A percentile compares a stretch with the other conserved stretches of the same genome.
Evolutionary conservation across 2,329 filamentous ascomycete species (phyloP).

Genomic region (Sarocladiaceae sp.): DNA sequence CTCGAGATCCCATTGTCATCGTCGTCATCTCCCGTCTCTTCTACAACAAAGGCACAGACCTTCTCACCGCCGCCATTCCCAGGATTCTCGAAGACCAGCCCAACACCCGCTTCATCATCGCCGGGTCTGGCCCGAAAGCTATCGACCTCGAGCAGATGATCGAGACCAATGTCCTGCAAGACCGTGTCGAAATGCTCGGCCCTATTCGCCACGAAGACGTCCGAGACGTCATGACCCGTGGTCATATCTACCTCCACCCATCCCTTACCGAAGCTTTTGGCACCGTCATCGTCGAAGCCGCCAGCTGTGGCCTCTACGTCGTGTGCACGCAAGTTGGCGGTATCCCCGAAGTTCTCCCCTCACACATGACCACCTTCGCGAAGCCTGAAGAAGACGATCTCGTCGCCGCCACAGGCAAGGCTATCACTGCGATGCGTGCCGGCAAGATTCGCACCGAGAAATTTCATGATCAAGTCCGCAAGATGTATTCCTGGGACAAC

Average conservation of each 20-base stretch:
- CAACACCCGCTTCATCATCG: slow-evolving; percentile 95
- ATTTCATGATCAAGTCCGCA: slow-evolving; percentile 94
- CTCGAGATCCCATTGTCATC: slow-evolving; percentile 85
- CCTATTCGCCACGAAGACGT: slow-evolving; percentile 94
- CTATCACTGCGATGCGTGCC: slow-evolving; percentile 78
- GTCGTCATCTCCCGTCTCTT: slow-evolving; percentile 96
- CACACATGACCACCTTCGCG: slow-evolving; percentile 96
- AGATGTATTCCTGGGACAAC: slow-evolving; percentile 98
- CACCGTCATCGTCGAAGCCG: slow-evolving; percentile 95
- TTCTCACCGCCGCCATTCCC: slow-evolving; percentile 93
- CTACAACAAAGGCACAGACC: slow-evolving; percentile 97
- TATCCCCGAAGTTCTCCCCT: slow-evolving; percentile 91
- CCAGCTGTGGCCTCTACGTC: slow-evolving; percentile 90
- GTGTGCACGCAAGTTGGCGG: slow-evolving; percentile 95
- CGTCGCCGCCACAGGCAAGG: slow-evolving; percentile 79
- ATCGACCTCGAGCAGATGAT: slow-evolving; percentile 99
- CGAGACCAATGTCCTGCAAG: slow-evolving; percentile 87
- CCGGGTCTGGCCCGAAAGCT: slow-evolving; percentile 89
- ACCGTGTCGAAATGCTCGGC: slow-evolving; percentile 87
- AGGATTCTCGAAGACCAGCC: slow-evolving; percentile 83
- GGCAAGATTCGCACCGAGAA: slow-evolving; percentile 85
- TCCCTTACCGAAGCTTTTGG: slow-evolving; percentile 95
- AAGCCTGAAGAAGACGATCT: slow-evolving; percentile 95
- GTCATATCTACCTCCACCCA: slow-evolving; percentile 93
- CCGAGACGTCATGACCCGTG: slow-evolving; percentile 92